Conservation (phyloP, 208 protist genomes). For the Acanthamoeba divionensis region DNA sequence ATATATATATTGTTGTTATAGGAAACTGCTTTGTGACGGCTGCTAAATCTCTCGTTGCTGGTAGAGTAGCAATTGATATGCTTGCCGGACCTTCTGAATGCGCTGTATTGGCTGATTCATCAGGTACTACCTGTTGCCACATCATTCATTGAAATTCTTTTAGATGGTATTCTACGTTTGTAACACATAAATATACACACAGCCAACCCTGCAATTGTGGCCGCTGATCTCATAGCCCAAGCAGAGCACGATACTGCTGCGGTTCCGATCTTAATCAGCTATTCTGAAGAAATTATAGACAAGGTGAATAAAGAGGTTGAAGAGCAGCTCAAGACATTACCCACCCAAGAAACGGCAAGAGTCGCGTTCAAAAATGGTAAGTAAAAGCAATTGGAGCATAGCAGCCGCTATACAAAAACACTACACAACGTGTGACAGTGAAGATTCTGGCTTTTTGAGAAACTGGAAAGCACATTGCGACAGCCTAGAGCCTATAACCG, state of each 20-base stretch:
- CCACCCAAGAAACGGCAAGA: constrained; percentile 59
- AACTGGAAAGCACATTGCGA: too few relatives aligned
- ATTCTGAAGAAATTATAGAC: constrained; percentile 53
- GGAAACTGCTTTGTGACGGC: constrained; percentile 83
- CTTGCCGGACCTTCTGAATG: constrained; percentile 80
- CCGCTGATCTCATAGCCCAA: constrained; percentile 81
- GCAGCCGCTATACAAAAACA: background rate
- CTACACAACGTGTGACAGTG: background rate
- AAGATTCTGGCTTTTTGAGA: background rate
- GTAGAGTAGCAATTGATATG: constrained; percentile 82
- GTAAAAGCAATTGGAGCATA: too few relatives aligned
- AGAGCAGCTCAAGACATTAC: constrained; percentile 59
- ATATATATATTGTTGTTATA: too few relatives aligned
- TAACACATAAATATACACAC: too few relatives aligned
- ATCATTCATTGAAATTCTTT: too few relatives aligned
- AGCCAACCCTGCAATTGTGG: constrained; percentile 73
- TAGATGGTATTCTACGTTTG: too few relatives aligned
- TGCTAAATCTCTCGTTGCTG: constrained; percentile 81
- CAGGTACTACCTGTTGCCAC: too few relatives aligned
- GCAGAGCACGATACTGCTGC: constrained; percentile 79
- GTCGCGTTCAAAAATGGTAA: constrained; percentile 22
- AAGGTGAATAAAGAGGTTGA: constrained; percentile 61
- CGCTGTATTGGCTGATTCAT: constrained; percentile 73
- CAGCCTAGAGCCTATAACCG: background rate
- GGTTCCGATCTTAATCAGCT: constrained; percentile 69